Base-by-base conservation (phyloP, 306 rosid species). In the Crotalaria pallida region DNA sequence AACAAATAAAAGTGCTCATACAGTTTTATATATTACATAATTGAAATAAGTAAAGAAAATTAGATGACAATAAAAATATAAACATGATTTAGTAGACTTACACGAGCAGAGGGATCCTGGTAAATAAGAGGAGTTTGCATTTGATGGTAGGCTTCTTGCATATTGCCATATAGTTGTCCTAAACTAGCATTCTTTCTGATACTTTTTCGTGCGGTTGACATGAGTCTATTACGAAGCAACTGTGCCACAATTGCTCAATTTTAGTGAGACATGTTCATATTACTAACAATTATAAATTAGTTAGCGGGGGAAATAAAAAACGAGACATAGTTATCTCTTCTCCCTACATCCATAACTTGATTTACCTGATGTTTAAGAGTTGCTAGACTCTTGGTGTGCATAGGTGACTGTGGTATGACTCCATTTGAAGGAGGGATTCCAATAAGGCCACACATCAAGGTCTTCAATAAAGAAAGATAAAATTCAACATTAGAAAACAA, bases 351-450 rank as follows among this genome's bases (percentile, higher is more conserved):
- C 29, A 17, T 68, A 55, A 45, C 23, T 22, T 69, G 65, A 48
- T 64, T 68, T 87, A 95, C 99, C 90, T 91, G 99, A 70, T 95
- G 96, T 76, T 95, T 95, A 63, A 95, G 99, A 79, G 99, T 95
- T 27, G 99, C 99, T 27, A 95, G 81, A 69, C 97, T 88, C 86
- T 95, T 95, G 3, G 99, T 95, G 77, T 95, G 99, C 99, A 95
- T 95, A 40, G 99, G 97, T 56, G 99, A 95, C 66, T 95, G 99
- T 1, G 99, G 99, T 80, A 95, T 91, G 74, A 95, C 99, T 58
- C 99, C 99, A 63, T 95, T 95, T 15, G 99, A 64, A 5, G 99
- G 99, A 64, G 99, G 99, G 51, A 95, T 81, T 80, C 99, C 99
- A 36, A 91, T 34, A 13, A 95, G 97, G 61, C 99, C 99, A 80